Base-by-base conservation (phyloP, 805 yeast genomes). In the Suhomyces sp. region DNA sequence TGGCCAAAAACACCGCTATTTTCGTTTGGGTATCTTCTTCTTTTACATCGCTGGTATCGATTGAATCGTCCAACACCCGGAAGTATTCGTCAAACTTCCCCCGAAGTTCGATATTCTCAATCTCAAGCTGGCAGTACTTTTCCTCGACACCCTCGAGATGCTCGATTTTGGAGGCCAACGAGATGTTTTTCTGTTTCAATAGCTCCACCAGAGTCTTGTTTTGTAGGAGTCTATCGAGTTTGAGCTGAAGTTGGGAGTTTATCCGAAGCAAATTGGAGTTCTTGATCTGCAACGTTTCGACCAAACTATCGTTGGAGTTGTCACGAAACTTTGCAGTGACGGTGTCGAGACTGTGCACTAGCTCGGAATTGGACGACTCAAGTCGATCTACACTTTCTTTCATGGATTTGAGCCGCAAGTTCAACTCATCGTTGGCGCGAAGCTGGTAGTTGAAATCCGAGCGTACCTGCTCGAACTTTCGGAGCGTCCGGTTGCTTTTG, bases 141-240 rank as follows among this genome's bases (percentile, higher is more conserved):
- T 73, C 75, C 54, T 82, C 79, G 3, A 80, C 58, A 1, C 62
- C 65, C 27, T 79, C 80, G 45, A 79, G 62, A 8, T 61, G 57
- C 2, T 60, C 52, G 17, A 84, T 45, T 54, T 77, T 77, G 17
- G 70, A 66, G 22, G 66, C 62, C 33, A 85, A 63, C 0, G 77
- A 59, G 0, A 62, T 56, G 51, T 81, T 84, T 55, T 86, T 87
- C 56, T 82, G 86, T 57, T 78, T 81, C 33, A 86, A 67, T 8
- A 86, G 61, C 58, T 82, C 87, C 5, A 68, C 65, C 24, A 80
- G 76, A 54, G 81, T 72, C 54, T 75, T 74, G 54, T 79, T 67
- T 55, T 80, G 80, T 23, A 83, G 69, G 8, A 73, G 70, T 55
- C 77, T 77, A 52, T 86, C 74, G 40, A 82, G 78, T 54, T 76